Conservation (phyloP, 2,329 filamentous ascomycete genomes). For the Chaetomium globosum region DNA sequence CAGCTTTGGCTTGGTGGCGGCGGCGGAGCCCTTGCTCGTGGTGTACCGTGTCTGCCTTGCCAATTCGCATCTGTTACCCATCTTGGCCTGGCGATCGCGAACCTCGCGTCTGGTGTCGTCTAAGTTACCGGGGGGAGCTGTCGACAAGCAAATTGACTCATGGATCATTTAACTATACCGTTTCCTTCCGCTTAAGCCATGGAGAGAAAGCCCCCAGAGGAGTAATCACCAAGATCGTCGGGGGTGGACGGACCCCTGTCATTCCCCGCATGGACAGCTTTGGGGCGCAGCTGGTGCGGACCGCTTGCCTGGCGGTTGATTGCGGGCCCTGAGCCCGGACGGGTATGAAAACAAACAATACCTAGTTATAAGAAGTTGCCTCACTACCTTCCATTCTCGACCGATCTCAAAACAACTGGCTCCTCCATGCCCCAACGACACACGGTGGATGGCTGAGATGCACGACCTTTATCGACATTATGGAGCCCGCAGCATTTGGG, state of each 20-base stretch:
- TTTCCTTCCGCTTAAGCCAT: not conserved
- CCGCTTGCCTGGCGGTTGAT: slow-evolving; percentile 1
- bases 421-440: not conserved
- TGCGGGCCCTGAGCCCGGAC: not conserved
- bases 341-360: not conserved
- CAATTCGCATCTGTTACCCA: not conserved
- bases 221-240: not conserved
- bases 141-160: not conserved
- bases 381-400: not conserved
- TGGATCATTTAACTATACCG: not conserved
- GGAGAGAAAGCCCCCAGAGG: no score
- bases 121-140: not conserved
- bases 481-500: slow-evolving; percentile 30
- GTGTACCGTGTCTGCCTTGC: slow-evolving; percentile 15
- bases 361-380: not conserved
- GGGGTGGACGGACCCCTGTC: not conserved
- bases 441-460: slow-evolving; percentile 20
- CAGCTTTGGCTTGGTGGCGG: slow-evolving; percentile 2
- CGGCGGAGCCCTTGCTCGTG: slow-evolving; percentile 3
- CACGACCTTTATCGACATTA: slow-evolving; percentile 32
- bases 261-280: slow-evolving; percentile 18
- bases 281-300: slow-evolving; percentile 13
- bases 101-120: no score
- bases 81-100: not conserved
- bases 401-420: not conserved